phyloP scores from a whole-genome alignment of 2,329 filamentous ascomycete genomes.

The Verticillium dahliae region DNA sequence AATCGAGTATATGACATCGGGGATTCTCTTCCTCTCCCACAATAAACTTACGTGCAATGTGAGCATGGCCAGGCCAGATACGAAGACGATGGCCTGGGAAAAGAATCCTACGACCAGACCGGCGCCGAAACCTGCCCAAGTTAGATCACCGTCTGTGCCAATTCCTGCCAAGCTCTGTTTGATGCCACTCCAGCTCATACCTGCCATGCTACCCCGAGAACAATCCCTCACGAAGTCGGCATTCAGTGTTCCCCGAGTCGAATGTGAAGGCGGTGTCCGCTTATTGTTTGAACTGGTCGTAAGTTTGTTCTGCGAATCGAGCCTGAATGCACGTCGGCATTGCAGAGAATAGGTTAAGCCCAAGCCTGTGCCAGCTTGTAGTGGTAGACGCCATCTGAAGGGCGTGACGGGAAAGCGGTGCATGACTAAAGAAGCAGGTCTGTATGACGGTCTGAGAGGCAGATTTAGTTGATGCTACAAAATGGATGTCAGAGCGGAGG shows the following conservation, averaged over 20 bases:
- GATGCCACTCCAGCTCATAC: not conserved
- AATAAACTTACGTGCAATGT: conserved; percentile 50
- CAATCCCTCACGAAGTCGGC: conserved; percentile 7
- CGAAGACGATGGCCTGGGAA: conserved; percentile 60
- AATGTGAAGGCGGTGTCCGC: not conserved
- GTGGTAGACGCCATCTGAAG: not conserved
- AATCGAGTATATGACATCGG: not conserved
- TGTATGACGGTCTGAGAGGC: not conserved
- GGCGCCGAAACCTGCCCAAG: conserved; percentile 46
- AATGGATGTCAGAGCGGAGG: too few species aligned
- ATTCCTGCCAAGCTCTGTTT: not conserved
- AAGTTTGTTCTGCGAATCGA: not conserved
- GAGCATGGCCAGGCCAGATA: conserved; percentile 59
- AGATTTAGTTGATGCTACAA: too few species aligned
- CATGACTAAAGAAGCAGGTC: conserved; percentile 1
- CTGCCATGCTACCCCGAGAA: conserved; percentile 7
- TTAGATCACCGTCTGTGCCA: not conserved
- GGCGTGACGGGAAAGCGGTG: not conserved
- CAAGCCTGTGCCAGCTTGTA: conserved; percentile 6
- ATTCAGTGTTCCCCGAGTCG: not conserved
- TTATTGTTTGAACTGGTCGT: not conserved
- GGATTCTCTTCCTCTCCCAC: not conserved
- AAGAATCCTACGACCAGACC: conserved; percentile 64
- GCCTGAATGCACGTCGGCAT: not conserved
- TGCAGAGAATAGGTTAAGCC: conserved; percentile 3